Conservation (phyloP, 2,329 filamentous ascomycete species). For the Mycosphaerelloides madeirae region DNA sequence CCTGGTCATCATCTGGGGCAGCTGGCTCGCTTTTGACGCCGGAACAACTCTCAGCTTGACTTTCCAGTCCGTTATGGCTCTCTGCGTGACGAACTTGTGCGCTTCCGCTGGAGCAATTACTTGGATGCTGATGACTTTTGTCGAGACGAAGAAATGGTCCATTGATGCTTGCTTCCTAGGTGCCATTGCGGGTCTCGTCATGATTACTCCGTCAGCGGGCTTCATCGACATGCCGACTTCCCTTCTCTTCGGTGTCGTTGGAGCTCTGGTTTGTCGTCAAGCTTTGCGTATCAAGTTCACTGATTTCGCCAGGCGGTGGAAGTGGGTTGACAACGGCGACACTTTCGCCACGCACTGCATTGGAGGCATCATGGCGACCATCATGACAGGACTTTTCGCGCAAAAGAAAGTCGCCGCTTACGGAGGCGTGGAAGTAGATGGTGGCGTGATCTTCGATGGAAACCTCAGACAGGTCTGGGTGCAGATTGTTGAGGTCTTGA, state of each 20-base stretch:
- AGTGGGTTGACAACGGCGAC: conserved; percentile 54
- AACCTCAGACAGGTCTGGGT: conserved; percentile 48
- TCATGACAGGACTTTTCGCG: conserved; percentile 50
- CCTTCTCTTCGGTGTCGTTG: conserved; percentile 46
- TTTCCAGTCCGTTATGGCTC: conserved; percentile 49
- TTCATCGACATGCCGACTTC: conserved; percentile 49
- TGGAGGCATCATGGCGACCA: conserved; percentile 48
- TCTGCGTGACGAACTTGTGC: conserved; percentile 49
- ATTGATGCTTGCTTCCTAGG: conserved; percentile 51
- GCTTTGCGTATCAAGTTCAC: conserved; percentile 52
- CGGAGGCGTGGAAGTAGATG: conserved; percentile 47
- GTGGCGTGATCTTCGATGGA: conserved; percentile 52
- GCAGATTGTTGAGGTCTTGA: conserved; percentile 48
- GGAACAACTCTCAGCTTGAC: conserved; percentile 47
- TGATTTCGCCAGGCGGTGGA: conserved; percentile 41
- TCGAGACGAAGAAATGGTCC: conserved; percentile 43
- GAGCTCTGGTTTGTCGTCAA: conserved; percentile 47
- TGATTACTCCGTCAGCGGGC: conserved; percentile 49
- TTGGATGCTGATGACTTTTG: conserved; percentile 45
- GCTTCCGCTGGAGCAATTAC: conserved; percentile 46
- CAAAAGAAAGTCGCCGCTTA: conserved; percentile 50
- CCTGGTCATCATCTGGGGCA: conserved; percentile 49
- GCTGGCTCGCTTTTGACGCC: conserved; percentile 50
- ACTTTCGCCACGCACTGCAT: conserved; percentile 54
- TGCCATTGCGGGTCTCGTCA: conserved; percentile 49